phyloP scores from a whole-genome alignment of 2,329 filamentous ascomycete genomes.

The Pseudopyricularia javanii region DNA sequence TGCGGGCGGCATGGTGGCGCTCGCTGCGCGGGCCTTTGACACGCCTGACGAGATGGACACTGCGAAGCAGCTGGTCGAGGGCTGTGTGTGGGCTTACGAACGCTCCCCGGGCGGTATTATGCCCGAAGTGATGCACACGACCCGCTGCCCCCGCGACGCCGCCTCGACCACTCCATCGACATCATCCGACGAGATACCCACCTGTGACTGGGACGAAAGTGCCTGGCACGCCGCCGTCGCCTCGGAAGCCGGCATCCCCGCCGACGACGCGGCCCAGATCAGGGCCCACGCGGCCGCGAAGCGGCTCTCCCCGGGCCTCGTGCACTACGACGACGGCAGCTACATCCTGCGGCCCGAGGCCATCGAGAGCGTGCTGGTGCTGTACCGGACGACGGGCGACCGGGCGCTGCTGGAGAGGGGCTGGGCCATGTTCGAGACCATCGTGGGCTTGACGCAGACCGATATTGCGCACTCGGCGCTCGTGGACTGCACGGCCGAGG shows the following conservation, averaged over 20 bases:
- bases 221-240: conserved; percentile 13
- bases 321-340: conserved; percentile 29
- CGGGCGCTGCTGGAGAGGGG: conserved; percentile 61
- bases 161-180: background rate
- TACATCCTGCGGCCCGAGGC: conserved; percentile 59
- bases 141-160: conserved; percentile 15
- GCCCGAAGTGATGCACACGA: conserved; percentile 28
- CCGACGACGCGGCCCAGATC: conserved; percentile 9
- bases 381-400: conserved; percentile 69
- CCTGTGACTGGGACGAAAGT: conserved; percentile 19
- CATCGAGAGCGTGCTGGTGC: conserved; percentile 62
- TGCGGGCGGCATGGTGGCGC: conserved; percentile 29
- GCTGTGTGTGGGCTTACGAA: conserved; percentile 43
- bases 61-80: conserved; percentile 34
- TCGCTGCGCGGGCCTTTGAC: conserved; percentile 23
- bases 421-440: conserved; percentile 66
- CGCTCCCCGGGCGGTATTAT: conserved; percentile 37
- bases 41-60: conserved; percentile 26
- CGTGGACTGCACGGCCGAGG: conserved; percentile 20
- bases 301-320: conserved; percentile 36
- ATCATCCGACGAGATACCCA: conserved; percentile 10
- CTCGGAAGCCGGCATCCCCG: conserved; percentile 12
- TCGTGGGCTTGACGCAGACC: conserved; percentile 45
- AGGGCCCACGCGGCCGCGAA: conserved; percentile 12
- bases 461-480: conserved; percentile 9